Percentiles rank a stretch among this genome's conserved stretches.
These are phyloP conservation scores for Rhodotorula taiwanensis DNA, from an alignment of 768 basidiomycete species.

Conservation along the genomic window DNA sequence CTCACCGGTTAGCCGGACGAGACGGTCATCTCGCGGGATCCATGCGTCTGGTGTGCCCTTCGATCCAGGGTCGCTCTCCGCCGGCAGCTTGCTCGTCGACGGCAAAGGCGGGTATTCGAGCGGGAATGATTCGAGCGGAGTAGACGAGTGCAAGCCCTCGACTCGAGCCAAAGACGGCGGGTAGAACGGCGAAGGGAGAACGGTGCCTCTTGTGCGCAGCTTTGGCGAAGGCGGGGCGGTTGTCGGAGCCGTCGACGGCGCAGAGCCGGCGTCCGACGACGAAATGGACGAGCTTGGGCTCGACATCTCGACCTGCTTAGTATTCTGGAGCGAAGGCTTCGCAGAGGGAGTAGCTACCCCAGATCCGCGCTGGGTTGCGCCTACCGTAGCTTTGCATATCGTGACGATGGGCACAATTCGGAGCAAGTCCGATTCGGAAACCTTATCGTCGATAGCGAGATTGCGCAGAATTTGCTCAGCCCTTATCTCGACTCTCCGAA, in stretches of 20 bases:
- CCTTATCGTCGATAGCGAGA: no score
- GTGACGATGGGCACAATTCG: no score
- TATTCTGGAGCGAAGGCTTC: no score
- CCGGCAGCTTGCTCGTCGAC: not conserved
- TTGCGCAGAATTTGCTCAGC: no score
- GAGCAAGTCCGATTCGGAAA: no score
- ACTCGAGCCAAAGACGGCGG: conserved; percentile 16
- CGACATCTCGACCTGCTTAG: no score
- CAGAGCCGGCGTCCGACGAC: not conserved
- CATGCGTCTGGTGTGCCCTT: conserved; percentile 48
- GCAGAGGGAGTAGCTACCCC: no score
- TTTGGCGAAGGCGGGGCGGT: not conserved
- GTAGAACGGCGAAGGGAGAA: conserved; percentile 28
- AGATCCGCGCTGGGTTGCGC: no score
- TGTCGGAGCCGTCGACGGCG: not conserved
- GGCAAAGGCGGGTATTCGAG: conserved; percentile 33
- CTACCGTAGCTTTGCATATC: no score
- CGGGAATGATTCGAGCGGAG: no score
- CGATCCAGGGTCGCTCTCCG: conserved; percentile 18
- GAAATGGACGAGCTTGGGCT: not conserved
- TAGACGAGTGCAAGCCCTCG: not conserved
- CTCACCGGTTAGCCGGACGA: conserved; percentile 51
- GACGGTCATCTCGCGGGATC: conserved; percentile 47
- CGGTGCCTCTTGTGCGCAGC: not conserved
- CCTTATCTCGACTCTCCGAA: no score